A percentile compares a stretch with the other conserved stretches of the same genome.
Conservation (phyloP, 371 early-diverging fungal species). For the Mucor velutinosus region DNA sequence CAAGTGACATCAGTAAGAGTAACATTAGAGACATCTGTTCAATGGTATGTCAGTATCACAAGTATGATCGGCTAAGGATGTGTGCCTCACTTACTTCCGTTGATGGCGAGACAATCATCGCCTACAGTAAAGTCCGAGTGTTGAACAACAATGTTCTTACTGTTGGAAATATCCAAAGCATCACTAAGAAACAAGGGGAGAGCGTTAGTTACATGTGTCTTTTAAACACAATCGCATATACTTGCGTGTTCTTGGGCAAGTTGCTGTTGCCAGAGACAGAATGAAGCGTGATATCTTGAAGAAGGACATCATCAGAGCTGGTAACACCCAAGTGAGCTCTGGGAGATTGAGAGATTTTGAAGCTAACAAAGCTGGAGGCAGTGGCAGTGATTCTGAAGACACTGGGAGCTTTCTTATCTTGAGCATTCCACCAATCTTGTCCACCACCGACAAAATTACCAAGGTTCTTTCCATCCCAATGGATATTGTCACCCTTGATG, state of each 20-base stretch:
- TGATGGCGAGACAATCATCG: slow-evolving; percentile 40
- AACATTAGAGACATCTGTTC: slow-evolving; percentile 23
- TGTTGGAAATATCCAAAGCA: slow-evolving; percentile 36
- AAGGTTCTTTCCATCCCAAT: slow-evolving; percentile 23
- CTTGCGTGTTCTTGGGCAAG: slow-evolving; percentile 29
- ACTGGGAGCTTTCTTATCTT: slow-evolving; percentile 33
- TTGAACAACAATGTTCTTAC: slow-evolving; percentile 25
- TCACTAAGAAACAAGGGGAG: slow-evolving; percentile 5
- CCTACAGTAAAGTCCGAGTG: slow-evolving; percentile 25
- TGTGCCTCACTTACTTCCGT: slow-evolving; percentile 17
- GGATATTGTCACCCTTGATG: slow-evolving; percentile 31
- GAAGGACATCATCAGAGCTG: slow-evolving; percentile 25
- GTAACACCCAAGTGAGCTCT: slow-evolving; percentile 37
- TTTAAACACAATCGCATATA: neutral
- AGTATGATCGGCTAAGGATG: neutral
- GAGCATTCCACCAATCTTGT: slow-evolving; percentile 39
- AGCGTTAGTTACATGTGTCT: neutral
- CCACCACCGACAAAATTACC: slow-evolving; percentile 33
- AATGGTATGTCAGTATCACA: neutral
- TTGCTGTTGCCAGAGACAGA: slow-evolving; percentile 29
- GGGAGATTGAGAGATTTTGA: slow-evolving; percentile 33
- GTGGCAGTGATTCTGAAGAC: slow-evolving; percentile 34
- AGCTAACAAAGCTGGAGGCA: slow-evolving; percentile 33
- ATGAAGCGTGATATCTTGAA: slow-evolving; percentile 23
- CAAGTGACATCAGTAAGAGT: slow-evolving; percentile 29